A percentile compares a stretch with the other conserved stretches of the same genome.
Conservation (phyloP, 1,284 basidiomycete species). For the Fomitiporia mediterranea region DNA sequence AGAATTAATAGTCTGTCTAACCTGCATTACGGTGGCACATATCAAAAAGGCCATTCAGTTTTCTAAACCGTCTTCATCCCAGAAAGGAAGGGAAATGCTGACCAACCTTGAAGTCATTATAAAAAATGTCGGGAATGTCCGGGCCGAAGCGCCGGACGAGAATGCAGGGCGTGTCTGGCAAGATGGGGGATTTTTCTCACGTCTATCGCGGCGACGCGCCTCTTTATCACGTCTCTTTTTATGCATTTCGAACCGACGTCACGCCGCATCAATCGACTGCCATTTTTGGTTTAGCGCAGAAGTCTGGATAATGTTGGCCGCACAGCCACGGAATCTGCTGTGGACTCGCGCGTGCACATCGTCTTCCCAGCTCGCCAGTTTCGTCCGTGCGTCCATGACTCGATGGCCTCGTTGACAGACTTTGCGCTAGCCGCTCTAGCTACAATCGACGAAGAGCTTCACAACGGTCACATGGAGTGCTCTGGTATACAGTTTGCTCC, state of each 20-base stretch:
- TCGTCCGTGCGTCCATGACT: no score
- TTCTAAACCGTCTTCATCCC: not conserved
- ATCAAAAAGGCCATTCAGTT: not conserved
- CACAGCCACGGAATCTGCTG: not conserved
- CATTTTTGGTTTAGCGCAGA: not conserved
- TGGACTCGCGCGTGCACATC: not conserved
- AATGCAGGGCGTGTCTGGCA: conserved; percentile 5
- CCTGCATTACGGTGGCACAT: conserved; percentile 37
- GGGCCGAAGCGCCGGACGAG: conserved; percentile 11
- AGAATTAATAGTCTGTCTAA: conserved; percentile 90
- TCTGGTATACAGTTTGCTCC: no score
- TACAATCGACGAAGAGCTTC: not conserved
- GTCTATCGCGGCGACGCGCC: conserved; percentile 8
- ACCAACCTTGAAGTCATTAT: conserved; percentile 23
- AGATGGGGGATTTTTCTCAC: conserved; percentile 14
- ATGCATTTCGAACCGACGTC: conserved; percentile 2
- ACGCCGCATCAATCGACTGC: not conserved
- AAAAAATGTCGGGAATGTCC: conserved; percentile 26
- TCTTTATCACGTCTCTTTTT: not conserved
- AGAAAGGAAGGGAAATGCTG: not conserved
- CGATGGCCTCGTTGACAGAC: not conserved
- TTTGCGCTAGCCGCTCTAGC: not conserved
- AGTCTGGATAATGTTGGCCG: not conserved
- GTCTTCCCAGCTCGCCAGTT: not conserved
- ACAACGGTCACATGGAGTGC: no score